Evolutionary conservation across 2,329 filamentous ascomycete genomes (phyloP).

Genomic region (Tolypocladium tundrense): DNA sequence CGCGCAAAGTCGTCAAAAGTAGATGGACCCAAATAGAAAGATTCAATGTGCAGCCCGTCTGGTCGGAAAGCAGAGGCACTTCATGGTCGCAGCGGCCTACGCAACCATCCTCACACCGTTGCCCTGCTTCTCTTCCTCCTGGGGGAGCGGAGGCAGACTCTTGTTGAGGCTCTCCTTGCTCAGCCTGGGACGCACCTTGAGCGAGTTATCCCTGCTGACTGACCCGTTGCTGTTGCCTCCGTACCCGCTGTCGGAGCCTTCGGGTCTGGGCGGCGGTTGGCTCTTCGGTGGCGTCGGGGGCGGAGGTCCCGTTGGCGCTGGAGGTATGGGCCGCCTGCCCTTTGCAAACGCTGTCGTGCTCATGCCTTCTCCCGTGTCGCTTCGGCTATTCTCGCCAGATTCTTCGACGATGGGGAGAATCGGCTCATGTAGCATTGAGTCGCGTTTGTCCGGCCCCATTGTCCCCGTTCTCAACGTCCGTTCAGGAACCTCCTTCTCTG

Average conservation of each 20-base stretch:
- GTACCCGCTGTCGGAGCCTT: conserved; percentile 38
- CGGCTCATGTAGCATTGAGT: conserved; percentile 46
- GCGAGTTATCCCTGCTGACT: conserved; percentile 16
- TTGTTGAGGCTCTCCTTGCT: conserved; percentile 52
- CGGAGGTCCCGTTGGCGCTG: conserved; percentile 33
- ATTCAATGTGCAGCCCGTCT: neutral
- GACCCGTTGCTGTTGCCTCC: conserved; percentile 24
- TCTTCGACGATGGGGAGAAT: conserved; percentile 81
- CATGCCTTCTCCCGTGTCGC: conserved; percentile 30
- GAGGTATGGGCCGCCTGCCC: conserved; percentile 19
- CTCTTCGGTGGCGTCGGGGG: conserved; percentile 25
- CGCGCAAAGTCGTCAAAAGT: neutral
- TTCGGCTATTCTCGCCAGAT: conserved; percentile 61
- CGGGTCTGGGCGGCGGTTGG: conserved; percentile 24
- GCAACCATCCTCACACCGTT: conserved; percentile 19
- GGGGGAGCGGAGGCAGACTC: conserved; percentile 46
- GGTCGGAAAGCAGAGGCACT: conserved; percentile 8
- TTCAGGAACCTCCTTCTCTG: conserved; percentile 47
- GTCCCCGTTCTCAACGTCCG: conserved; percentile 39
- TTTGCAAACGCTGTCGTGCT: conserved; percentile 24
- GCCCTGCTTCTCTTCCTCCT: conserved; percentile 15
- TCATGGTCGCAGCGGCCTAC: conserved; percentile 15
- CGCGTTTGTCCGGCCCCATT: conserved; percentile 30
- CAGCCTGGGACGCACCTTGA: conserved; percentile 25
- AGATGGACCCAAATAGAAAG: conserved; percentile 6